Base-by-base conservation (phyloP, 768 basidiomycete species). In the Panaeolus cyanescens region DNA sequence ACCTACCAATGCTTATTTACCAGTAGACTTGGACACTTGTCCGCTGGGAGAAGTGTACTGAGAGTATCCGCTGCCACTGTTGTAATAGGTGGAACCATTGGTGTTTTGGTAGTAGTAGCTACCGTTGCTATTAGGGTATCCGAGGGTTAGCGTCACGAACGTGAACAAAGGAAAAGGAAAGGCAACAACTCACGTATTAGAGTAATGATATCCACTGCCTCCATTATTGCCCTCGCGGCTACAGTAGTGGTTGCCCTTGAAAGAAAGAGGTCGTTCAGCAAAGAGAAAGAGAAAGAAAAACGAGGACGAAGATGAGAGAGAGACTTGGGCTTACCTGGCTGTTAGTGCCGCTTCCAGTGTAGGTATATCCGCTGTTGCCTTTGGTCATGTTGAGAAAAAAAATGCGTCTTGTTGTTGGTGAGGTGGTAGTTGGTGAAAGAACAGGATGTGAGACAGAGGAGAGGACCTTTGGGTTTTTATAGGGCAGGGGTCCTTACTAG, bases 61-160 rank as follows among this genome's bases (percentile, higher is more conserved):
- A 19, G 81, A 70, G 62, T 74, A 68, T 0, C 87, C 87, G 13
- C 13, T 60, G 0, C 84, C 85, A 36, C 42, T 78, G 72, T 86
- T 80, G 67, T 87, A 82, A 68, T 89, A 89, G 4, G 78, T 87
- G 0, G 85, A 86, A 0, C 84, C 82, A 53, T 89, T 77, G 50
- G 84, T 71, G 76, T 89, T 89, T 54, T 66, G 68, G 71, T 89
- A 89, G 68, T 88, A 87, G 73, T 89, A 89, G 60, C 82, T 82
- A 2, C 85, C 86, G 58, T 88, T 61, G 15, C 69, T 67, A 20
- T 17, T 25, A 40, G 7, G 10, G 54, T 32, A 3, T 60, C 53
- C 40, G 15, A 54, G 32, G 15, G 20, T 55, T 33, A 40, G 31
- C 33, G n/a, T 8, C 19, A 70, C 78, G 2, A 62, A 83, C 80